Conservation (phyloP, 495 filamentous ascomycete species). For the Xylaria palmicola region DNA sequence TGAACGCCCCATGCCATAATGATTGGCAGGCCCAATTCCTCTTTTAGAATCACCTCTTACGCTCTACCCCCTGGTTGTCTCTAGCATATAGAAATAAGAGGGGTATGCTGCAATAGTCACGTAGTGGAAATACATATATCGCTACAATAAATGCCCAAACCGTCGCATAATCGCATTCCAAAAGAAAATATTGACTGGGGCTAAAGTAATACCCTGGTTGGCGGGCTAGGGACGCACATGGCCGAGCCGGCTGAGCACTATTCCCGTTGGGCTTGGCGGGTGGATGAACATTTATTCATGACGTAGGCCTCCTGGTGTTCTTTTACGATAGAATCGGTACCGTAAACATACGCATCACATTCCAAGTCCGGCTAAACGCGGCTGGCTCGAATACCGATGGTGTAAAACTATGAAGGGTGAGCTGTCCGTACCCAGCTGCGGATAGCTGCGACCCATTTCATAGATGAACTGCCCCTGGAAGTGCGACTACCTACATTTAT, state of each 20-base stretch:
- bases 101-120: not conserved
- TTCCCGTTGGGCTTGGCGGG: too few relatives aligned
- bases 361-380: constrained; percentile 4
- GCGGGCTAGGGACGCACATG: not conserved
- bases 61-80: not conserved
- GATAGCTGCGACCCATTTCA: not conserved
- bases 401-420: not conserved
- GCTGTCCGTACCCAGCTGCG: not conserved
- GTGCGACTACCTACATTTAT: not conserved
- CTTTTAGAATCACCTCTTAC: not conserved
- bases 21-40: constrained; percentile 1
- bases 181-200: not conserved
- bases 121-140: not conserved
- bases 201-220: not conserved
- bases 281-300: too few relatives aligned
- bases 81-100: not conserved
- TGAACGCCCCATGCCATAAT: not conserved
- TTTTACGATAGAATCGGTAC: not conserved
- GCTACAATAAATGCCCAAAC: not conserved
- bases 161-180: not conserved
- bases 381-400: not conserved
- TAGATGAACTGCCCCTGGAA: not conserved
- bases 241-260: constrained; percentile 8
- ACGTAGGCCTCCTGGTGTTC: not conserved
- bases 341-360: not conserved